Evolutionary conservation across 371 early-diverging fungal species (phyloP), one percentile per base, ranked within the genome.

Genomic region (Mortierella sp.): DNA sequence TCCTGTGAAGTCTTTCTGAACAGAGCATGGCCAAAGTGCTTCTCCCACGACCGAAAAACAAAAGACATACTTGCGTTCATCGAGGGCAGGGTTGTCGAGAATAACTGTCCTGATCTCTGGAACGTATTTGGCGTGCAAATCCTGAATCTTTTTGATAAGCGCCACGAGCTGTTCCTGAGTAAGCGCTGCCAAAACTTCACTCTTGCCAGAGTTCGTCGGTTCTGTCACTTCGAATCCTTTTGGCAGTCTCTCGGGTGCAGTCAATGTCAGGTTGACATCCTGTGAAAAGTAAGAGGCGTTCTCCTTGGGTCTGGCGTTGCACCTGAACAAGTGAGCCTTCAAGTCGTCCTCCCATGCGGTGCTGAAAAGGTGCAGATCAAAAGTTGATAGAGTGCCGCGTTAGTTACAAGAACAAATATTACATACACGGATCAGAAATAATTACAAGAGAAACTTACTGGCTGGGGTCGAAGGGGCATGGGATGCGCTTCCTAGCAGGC

Each of bases 401-500:
- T 63, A 31, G 34, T 16, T 47, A 31, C n/a, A 72, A 24, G 31
- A 16, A 60, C 60, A 31, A 16, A 3, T 9, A 9, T 28, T 16
- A 16, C 19, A 34, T 31, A 28, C 16, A 19, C 58, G 19, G 42
- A 57, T 68, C 8, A 42, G 10, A 45, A 13, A 24, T 47, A 13
- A 48, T 14, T 34, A 28, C 34, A 2, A 70, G 9, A 28, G 28
- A 48, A 42, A 78, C 91, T 89, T 90, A 94, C 93, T 97, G 97
- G 65, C 93, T 93, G 38, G 91, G 92, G 81, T 96, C 96, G 73
- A 92, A 95, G 11, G 97, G 96, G 76, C 97, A 97, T 13, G 95
- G 95, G 14, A 97, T 90, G 26, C 97, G 91, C 42, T 85, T 84
- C 57, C 80, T 71, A 63, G 72, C 42, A 26, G 58, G 50, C 38